Conservation (phyloP, 257 asterid species). For the Solanum ossicruentum region DNA sequence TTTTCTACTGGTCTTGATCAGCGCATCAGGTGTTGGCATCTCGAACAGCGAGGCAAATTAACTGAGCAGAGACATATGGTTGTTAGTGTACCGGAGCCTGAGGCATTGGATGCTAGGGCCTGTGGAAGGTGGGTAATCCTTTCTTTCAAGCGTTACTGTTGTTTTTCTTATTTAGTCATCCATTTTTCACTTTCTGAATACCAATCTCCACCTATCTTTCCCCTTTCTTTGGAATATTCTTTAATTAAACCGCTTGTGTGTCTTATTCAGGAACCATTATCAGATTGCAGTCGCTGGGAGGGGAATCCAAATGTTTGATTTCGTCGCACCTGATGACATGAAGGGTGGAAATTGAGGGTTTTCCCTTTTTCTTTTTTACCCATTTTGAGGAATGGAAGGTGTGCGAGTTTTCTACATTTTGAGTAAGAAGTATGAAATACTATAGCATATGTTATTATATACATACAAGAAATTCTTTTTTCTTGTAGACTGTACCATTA, state of each 20-base stretch:
- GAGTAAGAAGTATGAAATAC: background rate
- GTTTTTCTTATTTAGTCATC: background rate
- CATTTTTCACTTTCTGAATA: background rate
- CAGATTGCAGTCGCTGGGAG: slow-evolving; percentile 90
- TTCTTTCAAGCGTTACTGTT: background rate
- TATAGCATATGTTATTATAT: background rate
- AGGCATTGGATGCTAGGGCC: slow-evolving; percentile 64
- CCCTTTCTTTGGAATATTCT: background rate
- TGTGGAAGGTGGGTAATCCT: slow-evolving; percentile 40
- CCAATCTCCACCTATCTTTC: background rate
- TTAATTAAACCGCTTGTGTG: background rate
- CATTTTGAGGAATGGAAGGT: background rate
- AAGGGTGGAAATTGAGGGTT: background rate
- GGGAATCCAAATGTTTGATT: slow-evolving; percentile 89
- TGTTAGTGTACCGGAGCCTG: slow-evolving; percentile 92
- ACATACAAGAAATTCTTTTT: background rate
- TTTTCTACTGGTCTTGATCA: slow-evolving; percentile 92
- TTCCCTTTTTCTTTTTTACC: background rate
- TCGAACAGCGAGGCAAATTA: slow-evolving; percentile 29
- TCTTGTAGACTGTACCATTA: background rate
- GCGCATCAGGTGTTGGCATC: slow-evolving; percentile 80
- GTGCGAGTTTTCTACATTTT: background rate
- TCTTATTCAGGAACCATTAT: slow-evolving; percentile 47
- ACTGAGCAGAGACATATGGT: slow-evolving; percentile 48
- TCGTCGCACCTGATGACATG: slow-evolving; percentile 20